Base-by-base conservation (phyloP, 1,284 basidiomycete genomes). In the Melanopsichium pennsylvanicum region DNA sequence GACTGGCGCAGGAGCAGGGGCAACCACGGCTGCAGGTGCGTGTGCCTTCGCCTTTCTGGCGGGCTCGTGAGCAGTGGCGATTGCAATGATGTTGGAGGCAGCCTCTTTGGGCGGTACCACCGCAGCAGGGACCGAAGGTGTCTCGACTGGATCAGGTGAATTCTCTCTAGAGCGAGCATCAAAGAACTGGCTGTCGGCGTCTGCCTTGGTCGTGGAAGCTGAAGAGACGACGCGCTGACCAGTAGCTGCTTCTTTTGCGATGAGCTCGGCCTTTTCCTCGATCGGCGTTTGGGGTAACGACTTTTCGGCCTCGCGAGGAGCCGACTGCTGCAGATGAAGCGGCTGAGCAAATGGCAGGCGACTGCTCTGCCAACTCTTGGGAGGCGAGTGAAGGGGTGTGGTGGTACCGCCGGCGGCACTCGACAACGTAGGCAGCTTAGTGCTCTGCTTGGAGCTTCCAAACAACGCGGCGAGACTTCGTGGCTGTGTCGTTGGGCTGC, bases 391-490 rank as follows among this genome's bases (percentile, higher is more conserved):
- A 21, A 54, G 52, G 22, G 64, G 64, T 2, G 64, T 68, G 9
- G 64, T 68, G 45, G 57, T 67, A 32, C 57, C 52, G 5, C 47
- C 57, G 16, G 48, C 34, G 7, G 41, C 38, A n/a, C 41, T 36
- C 13, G 63, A 50, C 25, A 61, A 40, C 2, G 64, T 57, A 3
- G 64, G 64, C 25, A 68, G 54, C 41, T 68, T 68, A 29, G 58
- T 58, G 15, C 16, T 26, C 15, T 61, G 64, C 51, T 68, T 68
- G 5, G 64, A 54, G 26, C 64, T 68, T 29, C 58, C 58, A 23
- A 68, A 68, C 4, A 68, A 42, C 2, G 64, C 64, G 15, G 64
- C 64, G 12, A 68, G 57, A 39, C 64, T 68, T 37, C 64, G 52
- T 8, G 52, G 52, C 22, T 60, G 63, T 8, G 56, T 40, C 2